Base-by-base conservation (phyloP, 2,329 filamentous ascomycete species). In the Sclerotinia nivalis region DNA sequence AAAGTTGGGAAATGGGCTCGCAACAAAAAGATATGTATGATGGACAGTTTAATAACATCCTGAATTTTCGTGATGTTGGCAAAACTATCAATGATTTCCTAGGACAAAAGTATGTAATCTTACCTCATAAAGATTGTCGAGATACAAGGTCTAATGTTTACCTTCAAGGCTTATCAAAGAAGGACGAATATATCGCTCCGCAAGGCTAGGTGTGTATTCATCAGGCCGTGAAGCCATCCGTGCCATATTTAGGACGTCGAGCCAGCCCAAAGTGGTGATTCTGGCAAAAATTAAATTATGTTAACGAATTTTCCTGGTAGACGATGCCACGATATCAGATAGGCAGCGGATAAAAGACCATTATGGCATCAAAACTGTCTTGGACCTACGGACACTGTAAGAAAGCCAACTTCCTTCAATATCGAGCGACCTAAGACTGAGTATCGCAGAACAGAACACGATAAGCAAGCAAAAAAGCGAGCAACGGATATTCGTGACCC, bases 51-150 rank as follows among this genome's bases (percentile, higher is more conserved):
- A 83, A 89, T 70, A 85, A 84, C 66, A 84, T 94, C 65, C 81
- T 90, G 75, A 95, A 95, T 79, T 93, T 94, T 77, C 88, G 92
- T 70, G 92, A 95, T 83, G 89, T 94, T 56, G 91, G 89, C 54
- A 82, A 83, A 72, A 88, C 87, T 0, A 83, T 93, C 74, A 93
- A 93, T 75, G 77, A 80, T 37, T 85, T 85, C 71, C 79, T 87
- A 6, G 84, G 84, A 34, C 81, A 82, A 72, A 85, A 83, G 89
- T 89, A 81, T 74, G 81, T 76, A 43, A 15, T 43, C 40, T 15
- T 15, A 60, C 22, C 20, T 12, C 37, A 34, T 56, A 12, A 49
- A 20, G 1, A 37, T 37, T 28, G 2, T 25, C 49, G 22, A 43
- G 13, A 37, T 58, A 18, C 2, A 59, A 9, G 64, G n/a, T 43